Percentiles rank a stretch among this genome's conserved stretches.
Evolutionary conservation across 2,329 filamentous ascomycete genomes (phyloP).

Genomic region (Graphiopsis chlorocephala): DNA sequence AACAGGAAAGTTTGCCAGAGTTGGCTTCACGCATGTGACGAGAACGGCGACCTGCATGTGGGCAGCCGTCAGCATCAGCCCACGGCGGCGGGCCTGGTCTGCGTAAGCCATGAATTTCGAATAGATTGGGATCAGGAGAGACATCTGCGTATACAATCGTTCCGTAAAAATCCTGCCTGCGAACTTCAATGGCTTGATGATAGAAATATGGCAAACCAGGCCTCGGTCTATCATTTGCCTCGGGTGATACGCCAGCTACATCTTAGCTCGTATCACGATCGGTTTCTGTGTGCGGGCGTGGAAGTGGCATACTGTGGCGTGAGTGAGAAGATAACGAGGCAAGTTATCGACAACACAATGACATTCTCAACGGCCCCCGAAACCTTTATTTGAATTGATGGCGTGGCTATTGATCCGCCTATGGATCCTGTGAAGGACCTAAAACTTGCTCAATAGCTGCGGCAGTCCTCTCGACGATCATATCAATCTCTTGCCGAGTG

Average conservation of each 20-base stretch:
- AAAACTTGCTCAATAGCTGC: slow-evolving; percentile 51
- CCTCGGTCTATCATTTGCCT: not conserved
- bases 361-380: not conserved
- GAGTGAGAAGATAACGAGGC: not conserved
- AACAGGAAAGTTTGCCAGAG: not conserved
- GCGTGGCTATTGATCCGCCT: not conserved
- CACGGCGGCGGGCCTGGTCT: not conserved
- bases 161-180: not conserved
- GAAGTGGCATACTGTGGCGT: not conserved
- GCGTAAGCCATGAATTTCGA: not conserved
- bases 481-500: slow-evolving; percentile 52
- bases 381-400: not conserved
- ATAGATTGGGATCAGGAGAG: slow-evolving; percentile 7
- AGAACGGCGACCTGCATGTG: not conserved
- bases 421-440: slow-evolving; percentile 3
- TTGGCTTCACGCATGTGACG: not conserved
- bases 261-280: not conserved
- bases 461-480: slow-evolving; percentile 50
- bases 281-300: not conserved
- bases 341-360: not conserved
- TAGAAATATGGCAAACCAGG: not conserved
- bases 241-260: not conserved
- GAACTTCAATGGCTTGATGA: not conserved
- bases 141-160: not conserved
- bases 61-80: slow-evolving; percentile 1